phyloP scores from a whole-genome alignment of 2,329 filamentous ascomycete species.

The Drechslerella dactyloides region DNA sequence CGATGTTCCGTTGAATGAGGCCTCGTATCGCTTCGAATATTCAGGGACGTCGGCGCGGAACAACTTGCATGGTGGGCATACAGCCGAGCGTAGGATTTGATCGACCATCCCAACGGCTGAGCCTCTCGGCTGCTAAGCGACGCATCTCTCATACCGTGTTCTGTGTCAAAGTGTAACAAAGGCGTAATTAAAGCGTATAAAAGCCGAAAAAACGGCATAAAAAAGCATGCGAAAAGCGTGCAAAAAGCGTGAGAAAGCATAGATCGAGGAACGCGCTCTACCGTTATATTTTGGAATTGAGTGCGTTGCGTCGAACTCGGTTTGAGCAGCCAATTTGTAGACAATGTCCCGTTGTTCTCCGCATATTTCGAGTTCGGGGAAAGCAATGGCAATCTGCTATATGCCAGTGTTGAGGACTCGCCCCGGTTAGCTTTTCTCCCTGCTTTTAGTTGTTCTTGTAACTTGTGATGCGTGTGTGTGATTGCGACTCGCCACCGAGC shows the following conservation, averaged over 20 bases:
- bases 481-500: too few species aligned
- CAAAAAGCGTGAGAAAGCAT: neutral
- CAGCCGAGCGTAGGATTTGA: neutral
- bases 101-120: neutral
- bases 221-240: neutral
- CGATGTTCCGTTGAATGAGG: neutral
- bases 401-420: neutral
- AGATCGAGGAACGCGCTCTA: neutral
- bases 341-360: conserved; percentile 8
- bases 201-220: too few species aligned
- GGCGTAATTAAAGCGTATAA: too few species aligned
- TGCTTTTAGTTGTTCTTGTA: neutral
- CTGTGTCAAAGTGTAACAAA: too few species aligned
- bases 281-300: conserved; percentile 22
- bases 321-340: conserved; percentile 12
- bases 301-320: neutral
- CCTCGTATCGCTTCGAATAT: neutral
- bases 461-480: too few species aligned
- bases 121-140: too few species aligned
- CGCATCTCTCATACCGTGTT: too few species aligned
- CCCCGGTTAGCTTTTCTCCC: neutral
- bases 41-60: conserved; percentile 14
- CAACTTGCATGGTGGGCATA: conserved; percentile 9
- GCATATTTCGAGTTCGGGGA: neutral
- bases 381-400: neutral